Evolutionary conservation across 495 filamentous ascomycete species (phyloP), one percentile per base, ranked within the genome.

Genomic region (Tirmania nivea): DNA sequence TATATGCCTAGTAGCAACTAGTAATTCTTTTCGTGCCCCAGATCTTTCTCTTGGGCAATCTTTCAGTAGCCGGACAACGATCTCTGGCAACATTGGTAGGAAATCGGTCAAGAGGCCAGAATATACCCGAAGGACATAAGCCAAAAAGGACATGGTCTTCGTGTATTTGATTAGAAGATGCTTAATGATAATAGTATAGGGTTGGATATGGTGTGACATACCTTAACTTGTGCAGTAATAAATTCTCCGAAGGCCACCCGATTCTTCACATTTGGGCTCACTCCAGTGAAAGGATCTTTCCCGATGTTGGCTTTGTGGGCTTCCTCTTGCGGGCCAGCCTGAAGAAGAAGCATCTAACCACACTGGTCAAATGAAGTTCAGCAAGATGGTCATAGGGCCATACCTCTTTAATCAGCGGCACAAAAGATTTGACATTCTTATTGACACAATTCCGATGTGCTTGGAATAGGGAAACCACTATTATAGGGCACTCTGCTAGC

Each of bases 391-490:
- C 39, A 45, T 45, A 14, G 8, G 12, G 39, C 12, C 39, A 14
- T 45, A 45, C 39, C 17, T 78, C 78, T 67, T 95, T 96, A 60
- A 99, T 96, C 21, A 88, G 69, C 8, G 90, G 92, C 2, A 95
- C 84, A 58, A 99, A 99, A 2, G 77, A 71, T 71, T 85, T 90
- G 39, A 99, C 89, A 59, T 96, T 96, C 45, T 75, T 73, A 21
- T 75, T 69, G 2, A 94, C 90, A 25, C 78, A 81, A 20, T 63
- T 68, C 50, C 88, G 77, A 58, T 99, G 85, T 2, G 86, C 81
- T 67, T 96, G 90, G 69, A 99, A 96, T 57, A 96, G 81, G 8
- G 92, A 97, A 16, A 99, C 92, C 34, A 99, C 92, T 54, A 96
- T 95, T 56, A 99, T 99, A 1, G 92, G 92, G 57, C 88, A 96